Percentiles rank a stretch among this genome's conserved stretches.
These are phyloP conservation scores for Zymoseptoria passerinii DNA, from an alignment of 2,329 filamentous ascomycete species.

Conservation along the genomic window DNA sequence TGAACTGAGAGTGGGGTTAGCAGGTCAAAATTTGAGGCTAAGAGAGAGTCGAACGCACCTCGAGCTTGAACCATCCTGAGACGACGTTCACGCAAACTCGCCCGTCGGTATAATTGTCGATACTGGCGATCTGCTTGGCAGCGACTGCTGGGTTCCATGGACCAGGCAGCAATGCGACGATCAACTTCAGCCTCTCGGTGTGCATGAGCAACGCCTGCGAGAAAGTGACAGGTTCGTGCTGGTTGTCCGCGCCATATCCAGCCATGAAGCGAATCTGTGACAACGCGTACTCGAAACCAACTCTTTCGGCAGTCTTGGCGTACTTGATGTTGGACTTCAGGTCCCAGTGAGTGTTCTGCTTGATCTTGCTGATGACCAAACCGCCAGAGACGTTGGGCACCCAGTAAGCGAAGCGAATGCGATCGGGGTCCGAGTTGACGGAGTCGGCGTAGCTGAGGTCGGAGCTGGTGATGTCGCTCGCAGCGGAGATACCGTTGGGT, in stretches of 20 bases:
- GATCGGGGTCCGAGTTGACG: conserved; percentile 37
- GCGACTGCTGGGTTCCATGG: conserved; percentile 46
- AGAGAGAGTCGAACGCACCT: conserved; percentile 20
- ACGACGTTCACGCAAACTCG: conserved; percentile 47
- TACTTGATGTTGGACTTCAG: conserved; percentile 43
- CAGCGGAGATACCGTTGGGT: conserved; percentile 12
- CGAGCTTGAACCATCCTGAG: conserved; percentile 47
- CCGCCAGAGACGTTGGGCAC: conserved; percentile 48
- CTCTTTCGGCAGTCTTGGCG: conserved; percentile 41
- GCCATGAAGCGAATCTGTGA: conserved; percentile 48
- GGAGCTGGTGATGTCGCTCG: conserved; percentile 9
- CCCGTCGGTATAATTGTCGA: conserved; percentile 46
- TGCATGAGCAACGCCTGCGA: conserved; percentile 42
- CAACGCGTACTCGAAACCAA: conserved; percentile 46
- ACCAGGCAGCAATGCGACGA: conserved; percentile 44
- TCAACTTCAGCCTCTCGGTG: conserved; percentile 44
- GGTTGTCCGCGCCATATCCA: conserved; percentile 36
- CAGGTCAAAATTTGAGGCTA: not conserved
- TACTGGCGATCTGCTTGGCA: conserved; percentile 47
- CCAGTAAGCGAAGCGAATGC: conserved; percentile 46
- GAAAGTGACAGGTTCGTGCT: conserved; percentile 47
- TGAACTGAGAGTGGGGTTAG: conserved; percentile 31
- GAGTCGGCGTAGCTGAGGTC: conserved; percentile 29
- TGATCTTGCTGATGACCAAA: conserved; percentile 46
- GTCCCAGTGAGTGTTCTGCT: conserved; percentile 43